These are phyloP conservation scores for Trichoderma gracile DNA, from an alignment of 2,329 filamentous ascomycete genomes.

Conservation along the genomic window DNA sequence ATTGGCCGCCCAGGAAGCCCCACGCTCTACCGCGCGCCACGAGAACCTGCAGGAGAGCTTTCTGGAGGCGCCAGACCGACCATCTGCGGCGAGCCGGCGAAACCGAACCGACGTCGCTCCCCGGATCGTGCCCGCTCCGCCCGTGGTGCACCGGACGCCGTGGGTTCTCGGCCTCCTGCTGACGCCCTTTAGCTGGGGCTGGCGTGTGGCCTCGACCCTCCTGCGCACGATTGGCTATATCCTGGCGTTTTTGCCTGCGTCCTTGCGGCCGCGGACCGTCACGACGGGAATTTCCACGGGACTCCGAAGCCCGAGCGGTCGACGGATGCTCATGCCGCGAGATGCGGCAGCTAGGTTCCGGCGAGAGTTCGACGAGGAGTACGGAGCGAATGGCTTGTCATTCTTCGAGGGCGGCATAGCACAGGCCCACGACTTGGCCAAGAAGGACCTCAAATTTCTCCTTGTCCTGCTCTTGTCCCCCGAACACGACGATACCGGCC, in stretches of 20 bases:
- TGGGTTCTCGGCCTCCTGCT: conserved; percentile 77
- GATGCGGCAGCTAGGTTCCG: conserved; percentile 88
- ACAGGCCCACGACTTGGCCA: conserved; percentile 84
- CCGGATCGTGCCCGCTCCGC: conserved; percentile 76
- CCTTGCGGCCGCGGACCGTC: conserved; percentile 56
- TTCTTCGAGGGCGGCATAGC: conserved; percentile 91
- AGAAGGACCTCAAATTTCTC: conserved; percentile 87
- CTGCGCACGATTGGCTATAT: conserved; percentile 75
- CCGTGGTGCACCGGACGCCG: conserved; percentile 68
- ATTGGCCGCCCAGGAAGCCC: conserved; percentile 62
- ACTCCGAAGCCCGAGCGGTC: conserved; percentile 63
- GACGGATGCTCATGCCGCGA: conserved; percentile 76
- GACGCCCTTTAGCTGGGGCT: conserved; percentile 77
- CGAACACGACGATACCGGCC: conserved; percentile 88
- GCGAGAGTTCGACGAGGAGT: conserved; percentile 92
- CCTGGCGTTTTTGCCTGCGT: conserved; percentile 75
- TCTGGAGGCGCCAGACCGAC: conserved; percentile 32
- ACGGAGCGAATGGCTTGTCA: conserved; percentile 69
- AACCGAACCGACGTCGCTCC: conserved; percentile 67
- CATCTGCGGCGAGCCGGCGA: conserved; percentile 32
- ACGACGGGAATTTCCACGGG: conserved; percentile 55
- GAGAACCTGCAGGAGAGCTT: conserved; percentile 72
- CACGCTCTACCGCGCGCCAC: conserved; percentile 63
- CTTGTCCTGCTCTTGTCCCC: conserved; percentile 86
- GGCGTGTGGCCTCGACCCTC: conserved; percentile 66